phyloP scores from a whole-genome alignment of 1,284 basidiomycete genomes.

The Pseudozyma thailandica region DNA sequence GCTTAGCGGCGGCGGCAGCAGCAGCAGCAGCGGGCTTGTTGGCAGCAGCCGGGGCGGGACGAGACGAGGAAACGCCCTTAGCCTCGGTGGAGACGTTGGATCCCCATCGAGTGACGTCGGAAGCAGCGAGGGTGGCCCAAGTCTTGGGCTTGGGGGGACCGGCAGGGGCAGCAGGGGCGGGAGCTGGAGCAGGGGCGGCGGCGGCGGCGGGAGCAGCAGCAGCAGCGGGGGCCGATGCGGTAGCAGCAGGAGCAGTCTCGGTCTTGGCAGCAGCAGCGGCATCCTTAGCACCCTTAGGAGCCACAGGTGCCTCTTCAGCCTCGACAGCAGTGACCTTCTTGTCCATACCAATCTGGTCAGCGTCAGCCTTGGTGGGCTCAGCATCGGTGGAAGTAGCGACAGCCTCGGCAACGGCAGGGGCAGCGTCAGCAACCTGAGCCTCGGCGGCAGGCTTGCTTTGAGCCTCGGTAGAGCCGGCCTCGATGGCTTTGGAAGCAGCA shows the following conservation, averaged over 20 bases:
- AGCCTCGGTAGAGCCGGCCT: slow-evolving; percentile 31
- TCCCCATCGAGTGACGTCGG: slow-evolving; percentile 62
- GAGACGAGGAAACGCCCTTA: slow-evolving; percentile 43
- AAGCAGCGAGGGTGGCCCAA: slow-evolving; percentile 66
- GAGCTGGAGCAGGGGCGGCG: slow-evolving; percentile 30
- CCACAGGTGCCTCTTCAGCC: slow-evolving; percentile 53
- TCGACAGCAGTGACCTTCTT: slow-evolving; percentile 49
- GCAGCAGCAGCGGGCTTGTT: slow-evolving; percentile 19
- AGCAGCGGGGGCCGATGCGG: slow-evolving; percentile 69
- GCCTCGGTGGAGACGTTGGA: slow-evolving; percentile 58
- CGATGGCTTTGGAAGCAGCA: slow-evolving; percentile 23
- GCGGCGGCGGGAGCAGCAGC: slow-evolving; percentile 36
- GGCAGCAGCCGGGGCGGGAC: slow-evolving; percentile 18
- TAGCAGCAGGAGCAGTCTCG: slow-evolving; percentile 63
- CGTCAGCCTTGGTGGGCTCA: slow-evolving; percentile 26
- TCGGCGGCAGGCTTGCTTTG: slow-evolving; percentile 8
- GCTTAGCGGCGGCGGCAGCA: slow-evolving; percentile 58
- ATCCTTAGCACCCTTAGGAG: slow-evolving; percentile 31
- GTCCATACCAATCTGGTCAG: slow-evolving; percentile 59
- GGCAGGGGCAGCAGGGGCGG: slow-evolving; percentile 59
- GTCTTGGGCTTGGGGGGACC: slow-evolving; percentile 65
- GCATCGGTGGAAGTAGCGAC: slow-evolving; percentile 38
- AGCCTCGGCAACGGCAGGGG: slow-evolving; percentile 22
- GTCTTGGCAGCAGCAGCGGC: slow-evolving; percentile 39
- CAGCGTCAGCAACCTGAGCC: slow-evolving; percentile 1